Evolutionary conservation across 1,284 basidiomycete genomes (phyloP).

Genomic region (Cerioporus squamosus): DNA sequence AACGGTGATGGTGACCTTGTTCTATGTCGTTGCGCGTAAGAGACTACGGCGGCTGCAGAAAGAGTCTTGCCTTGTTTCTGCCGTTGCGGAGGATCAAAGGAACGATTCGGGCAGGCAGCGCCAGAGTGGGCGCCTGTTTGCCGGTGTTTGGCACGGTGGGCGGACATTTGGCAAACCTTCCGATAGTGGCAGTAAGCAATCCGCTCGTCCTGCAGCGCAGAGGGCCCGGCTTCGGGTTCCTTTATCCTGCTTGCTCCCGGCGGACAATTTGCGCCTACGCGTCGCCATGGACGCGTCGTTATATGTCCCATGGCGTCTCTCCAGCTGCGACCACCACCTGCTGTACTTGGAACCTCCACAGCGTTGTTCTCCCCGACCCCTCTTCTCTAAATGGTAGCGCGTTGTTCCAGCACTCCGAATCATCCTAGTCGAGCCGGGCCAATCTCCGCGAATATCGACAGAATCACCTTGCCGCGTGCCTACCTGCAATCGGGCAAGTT

Average conservation of each 20-base stretch:
- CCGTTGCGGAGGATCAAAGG: background rate
- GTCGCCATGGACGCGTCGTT: conserved; percentile 4
- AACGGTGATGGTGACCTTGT: conserved; percentile 17
- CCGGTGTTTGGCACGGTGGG: conserved; percentile 20
- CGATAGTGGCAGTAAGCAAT: conserved; percentile 21
- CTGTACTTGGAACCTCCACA: background rate
- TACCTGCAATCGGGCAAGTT: conserved; percentile 11
- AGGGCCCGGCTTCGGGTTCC: conserved; percentile 21
- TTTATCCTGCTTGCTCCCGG: conserved; percentile 14
- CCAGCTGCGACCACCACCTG: background rate
- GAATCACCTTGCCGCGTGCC: background rate
- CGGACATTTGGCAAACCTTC: conserved; percentile 21
- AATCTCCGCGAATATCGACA: background rate
- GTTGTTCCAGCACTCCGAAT: background rate
- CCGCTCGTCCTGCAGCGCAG: conserved; percentile 1
- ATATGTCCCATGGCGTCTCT: background rate
- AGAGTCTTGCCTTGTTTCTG: conserved; percentile 20
- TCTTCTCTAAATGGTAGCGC: background rate
- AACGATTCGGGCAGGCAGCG: conserved; percentile 4
- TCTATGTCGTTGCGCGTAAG: background rate
- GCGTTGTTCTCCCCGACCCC: background rate
- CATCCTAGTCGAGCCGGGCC: background rate
- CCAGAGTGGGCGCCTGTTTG: conserved; percentile 22
- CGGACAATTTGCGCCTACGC: conserved; percentile 13
- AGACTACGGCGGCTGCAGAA: background rate